Conservation (phyloP, 176 grass and related monocot species). For the Avena eriantha region DNA sequence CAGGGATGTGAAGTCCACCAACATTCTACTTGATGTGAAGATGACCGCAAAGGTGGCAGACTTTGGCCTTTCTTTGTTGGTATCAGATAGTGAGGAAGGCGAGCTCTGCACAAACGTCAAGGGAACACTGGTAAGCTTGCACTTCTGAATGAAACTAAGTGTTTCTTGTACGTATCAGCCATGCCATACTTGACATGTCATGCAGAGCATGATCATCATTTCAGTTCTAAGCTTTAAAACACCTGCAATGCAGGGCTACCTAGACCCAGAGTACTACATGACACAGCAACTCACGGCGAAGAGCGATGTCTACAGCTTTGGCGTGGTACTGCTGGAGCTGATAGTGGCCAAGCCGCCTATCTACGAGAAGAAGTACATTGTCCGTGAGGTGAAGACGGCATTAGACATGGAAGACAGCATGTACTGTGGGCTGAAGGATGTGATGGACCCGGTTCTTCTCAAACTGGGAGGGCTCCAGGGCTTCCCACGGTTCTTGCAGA, state of each 20-base stretch:
- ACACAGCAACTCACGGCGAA: constrained; percentile 83
- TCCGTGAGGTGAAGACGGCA: constrained; percentile 67
- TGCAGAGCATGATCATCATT: not conserved
- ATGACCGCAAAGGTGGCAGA: constrained; percentile 86
- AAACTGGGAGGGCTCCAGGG: constrained; percentile 44
- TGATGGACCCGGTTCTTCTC: constrained; percentile 68
- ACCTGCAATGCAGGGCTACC: constrained; percentile 67
- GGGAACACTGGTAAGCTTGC: constrained; percentile 72
- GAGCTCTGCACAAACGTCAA: constrained; percentile 71
- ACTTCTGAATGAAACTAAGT: not conserved
- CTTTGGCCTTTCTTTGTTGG: constrained; percentile 82
- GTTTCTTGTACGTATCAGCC: too few species aligned
- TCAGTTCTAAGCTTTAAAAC: not conserved
- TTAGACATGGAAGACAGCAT: constrained; percentile 50
- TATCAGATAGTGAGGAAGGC: constrained; percentile 63
- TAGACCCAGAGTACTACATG: constrained; percentile 90
- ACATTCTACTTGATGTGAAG: constrained; percentile 82
- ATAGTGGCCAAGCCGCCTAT: constrained; percentile 66
- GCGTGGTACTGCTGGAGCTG: constrained; percentile 77
- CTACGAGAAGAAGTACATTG: constrained; percentile 63
- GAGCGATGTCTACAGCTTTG: constrained; percentile 92
- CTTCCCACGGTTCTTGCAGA: constrained; percentile 57
- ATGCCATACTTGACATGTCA: too few species aligned
- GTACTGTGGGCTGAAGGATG: constrained; percentile 62
- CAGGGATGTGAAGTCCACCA: constrained; percentile 87